Evolutionary conservation across 768 basidiomycete genomes (phyloP).

Genomic region (Suillus fuscotomentosus): DNA sequence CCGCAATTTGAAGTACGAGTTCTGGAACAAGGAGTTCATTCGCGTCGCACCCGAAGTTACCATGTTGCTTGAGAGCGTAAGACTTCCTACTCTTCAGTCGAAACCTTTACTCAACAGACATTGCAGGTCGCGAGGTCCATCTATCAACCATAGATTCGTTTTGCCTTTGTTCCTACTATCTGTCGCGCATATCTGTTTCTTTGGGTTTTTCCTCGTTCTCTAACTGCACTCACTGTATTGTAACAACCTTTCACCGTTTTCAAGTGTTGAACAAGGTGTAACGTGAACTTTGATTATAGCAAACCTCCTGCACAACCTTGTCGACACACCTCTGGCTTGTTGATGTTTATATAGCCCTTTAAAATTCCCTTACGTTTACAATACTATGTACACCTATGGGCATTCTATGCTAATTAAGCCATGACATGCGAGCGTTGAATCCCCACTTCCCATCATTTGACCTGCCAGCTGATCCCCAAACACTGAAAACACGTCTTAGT

Average conservation of each 20-base stretch:
- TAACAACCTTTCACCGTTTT: conserved; percentile 57
- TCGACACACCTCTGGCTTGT: background rate
- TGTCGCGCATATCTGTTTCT: conserved; percentile 73
- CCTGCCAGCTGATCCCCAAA: conserved; percentile 24
- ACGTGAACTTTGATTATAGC: conserved; percentile 44
- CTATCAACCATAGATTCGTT: conserved; percentile 71
- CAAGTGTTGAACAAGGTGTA: conserved; percentile 60
- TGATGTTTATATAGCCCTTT: conserved; percentile 9
- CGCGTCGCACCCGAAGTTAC: conserved; percentile 85
- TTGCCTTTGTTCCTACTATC: conserved; percentile 71
- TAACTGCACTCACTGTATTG: conserved; percentile 77
- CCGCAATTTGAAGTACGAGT: conserved; percentile 86
- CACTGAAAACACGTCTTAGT: conserved; percentile 22
- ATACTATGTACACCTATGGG: conserved; percentile 31
- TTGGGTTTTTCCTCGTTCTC: conserved; percentile 46
- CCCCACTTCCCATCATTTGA: conserved; percentile 35
- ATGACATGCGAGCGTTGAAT: conserved; percentile 48
- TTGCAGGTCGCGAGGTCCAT: conserved; percentile 72
- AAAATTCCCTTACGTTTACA: conserved; percentile 26
- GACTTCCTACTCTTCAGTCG: conserved; percentile 26
- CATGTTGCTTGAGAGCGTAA: conserved; percentile 78
- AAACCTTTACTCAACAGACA: conserved; percentile 11
- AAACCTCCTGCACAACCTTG: conserved; percentile 8
- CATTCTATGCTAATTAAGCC: conserved; percentile 42
- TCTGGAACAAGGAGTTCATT: conserved; percentile 87